phyloP scores from a whole-genome alignment of 1,284 basidiomycete genomes.

The Melanopsichium pennsylvanicum region DNA sequence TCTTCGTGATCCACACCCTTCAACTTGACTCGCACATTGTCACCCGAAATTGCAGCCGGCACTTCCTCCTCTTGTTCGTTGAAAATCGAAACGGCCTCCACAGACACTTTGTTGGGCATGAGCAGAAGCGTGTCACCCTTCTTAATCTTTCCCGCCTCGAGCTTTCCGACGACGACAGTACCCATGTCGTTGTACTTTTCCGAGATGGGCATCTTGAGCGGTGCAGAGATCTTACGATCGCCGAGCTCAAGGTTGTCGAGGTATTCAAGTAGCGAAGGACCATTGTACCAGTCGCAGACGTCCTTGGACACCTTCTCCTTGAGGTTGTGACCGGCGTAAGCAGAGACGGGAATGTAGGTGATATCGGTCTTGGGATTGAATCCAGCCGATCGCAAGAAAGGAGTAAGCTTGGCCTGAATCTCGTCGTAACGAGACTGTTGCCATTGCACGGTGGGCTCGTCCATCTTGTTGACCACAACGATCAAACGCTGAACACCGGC shows the following conservation, averaged over 20 bases:
- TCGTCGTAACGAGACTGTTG: constrained; percentile 62
- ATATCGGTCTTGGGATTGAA: constrained; percentile 66
- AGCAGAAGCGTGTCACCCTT: constrained; percentile 59
- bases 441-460: constrained; percentile 64
- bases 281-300: constrained; percentile 61
- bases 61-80: constrained; percentile 65
- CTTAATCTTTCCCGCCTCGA: constrained; percentile 62
- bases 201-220: constrained; percentile 64
- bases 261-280: constrained; percentile 56
- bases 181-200: constrained; percentile 66
- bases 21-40: constrained; percentile 65
- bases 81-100: constrained; percentile 60
- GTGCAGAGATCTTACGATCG: constrained; percentile 62
- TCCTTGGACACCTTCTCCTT: constrained; percentile 59
- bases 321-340: constrained; percentile 63
- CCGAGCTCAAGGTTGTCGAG: constrained; percentile 60
- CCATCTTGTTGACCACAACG: constrained; percentile 66
- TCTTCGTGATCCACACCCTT: constrained; percentile 64
- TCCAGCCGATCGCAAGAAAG: constrained; percentile 59
- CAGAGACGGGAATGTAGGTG: constrained; percentile 63
- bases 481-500: constrained; percentile 65
- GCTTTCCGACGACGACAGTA: constrained; percentile 64
- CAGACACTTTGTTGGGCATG: constrained; percentile 61
- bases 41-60: constrained; percentile 64
- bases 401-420: constrained; percentile 60